Conservation (phyloP, 495 filamentous ascomycete genomes). For the Penicillium crystallinum region DNA sequence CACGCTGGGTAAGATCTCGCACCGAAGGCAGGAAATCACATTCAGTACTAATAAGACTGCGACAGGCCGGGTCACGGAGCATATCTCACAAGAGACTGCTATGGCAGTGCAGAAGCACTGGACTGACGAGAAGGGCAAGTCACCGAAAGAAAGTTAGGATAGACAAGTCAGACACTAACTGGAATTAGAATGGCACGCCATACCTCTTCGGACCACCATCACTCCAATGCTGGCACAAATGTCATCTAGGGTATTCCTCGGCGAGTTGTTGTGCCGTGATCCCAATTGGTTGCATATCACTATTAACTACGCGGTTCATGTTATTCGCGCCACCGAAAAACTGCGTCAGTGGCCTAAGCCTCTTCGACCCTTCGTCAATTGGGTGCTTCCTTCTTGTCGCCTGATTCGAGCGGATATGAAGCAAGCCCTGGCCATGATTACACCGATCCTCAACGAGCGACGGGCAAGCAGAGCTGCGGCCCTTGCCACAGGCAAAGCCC, state of each 20-base stretch:
- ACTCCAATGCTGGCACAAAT: slow-evolving; percentile 41
- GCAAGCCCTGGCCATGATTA: slow-evolving; percentile 16
- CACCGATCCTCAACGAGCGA: slow-evolving; percentile 1
- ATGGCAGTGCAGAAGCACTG: background rate
- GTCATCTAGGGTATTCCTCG: slow-evolving; percentile 49
- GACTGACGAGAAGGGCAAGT: background rate
- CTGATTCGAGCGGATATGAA: slow-evolving; percentile 11
- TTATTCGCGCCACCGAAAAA: slow-evolving; percentile 19
- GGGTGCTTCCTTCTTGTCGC: slow-evolving; percentile 16
- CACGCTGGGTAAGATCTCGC: background rate
- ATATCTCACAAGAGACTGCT: background rate
- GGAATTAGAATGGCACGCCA: slow-evolving; percentile 26
- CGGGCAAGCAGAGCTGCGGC: background rate
- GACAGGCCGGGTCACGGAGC: background rate
- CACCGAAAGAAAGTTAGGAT: background rate
- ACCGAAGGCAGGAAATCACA: background rate
- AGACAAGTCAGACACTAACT: background rate
- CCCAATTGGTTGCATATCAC: slow-evolving; percentile 47
- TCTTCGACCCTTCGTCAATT: slow-evolving; percentile 17
- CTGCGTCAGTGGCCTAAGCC: slow-evolving; percentile 19
- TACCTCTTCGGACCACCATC: slow-evolving; percentile 13
- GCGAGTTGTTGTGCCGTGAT: slow-evolving; percentile 41
- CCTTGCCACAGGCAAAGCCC: background rate
- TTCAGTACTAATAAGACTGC: background rate
- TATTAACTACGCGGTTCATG: slow-evolving; percentile 45